phyloP scores from a whole-genome alignment of 305 asterid species.

The Solanum chacoense region DNA sequence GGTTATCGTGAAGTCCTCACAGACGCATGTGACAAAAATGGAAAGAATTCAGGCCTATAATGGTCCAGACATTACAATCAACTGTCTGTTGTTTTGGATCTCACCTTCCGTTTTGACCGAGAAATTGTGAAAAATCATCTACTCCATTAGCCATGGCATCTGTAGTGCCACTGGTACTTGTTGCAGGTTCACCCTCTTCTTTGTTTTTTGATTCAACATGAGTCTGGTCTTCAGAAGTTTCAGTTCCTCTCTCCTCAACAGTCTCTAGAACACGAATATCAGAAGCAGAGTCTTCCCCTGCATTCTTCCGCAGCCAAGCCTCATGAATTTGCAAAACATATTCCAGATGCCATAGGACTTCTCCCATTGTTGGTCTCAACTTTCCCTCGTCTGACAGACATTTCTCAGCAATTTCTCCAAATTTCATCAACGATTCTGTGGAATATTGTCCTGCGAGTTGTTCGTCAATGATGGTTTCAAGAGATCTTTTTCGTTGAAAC shows the following conservation, averaged over 20 bases:
- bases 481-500: slow-evolving; percentile 53
- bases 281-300: slow-evolving; percentile 25
- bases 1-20: not conserved
- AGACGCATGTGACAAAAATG: not conserved
- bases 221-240: not conserved
- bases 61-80: not conserved
- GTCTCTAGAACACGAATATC: slow-evolving; percentile 6
- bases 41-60: not conserved
- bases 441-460: slow-evolving; percentile 39
- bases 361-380: slow-evolving; percentile 87
- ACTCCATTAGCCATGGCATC: slow-evolving; percentile 25
- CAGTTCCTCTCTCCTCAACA: slow-evolving; percentile 23
- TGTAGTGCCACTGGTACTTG: not conserved
- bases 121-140: slow-evolving; percentile 35
- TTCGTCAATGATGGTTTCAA: slow-evolving; percentile 51
- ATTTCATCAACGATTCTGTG: slow-evolving; percentile 46
- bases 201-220: slow-evolving; percentile 1
- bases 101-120: slow-evolving; percentile 37
- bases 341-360: slow-evolving; percentile 82
- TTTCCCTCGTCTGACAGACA: slow-evolving; percentile 86
- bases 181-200: slow-evolving; percentile 7
- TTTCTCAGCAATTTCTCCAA: slow-evolving; percentile 78
- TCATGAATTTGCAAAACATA: slow-evolving; percentile 68
- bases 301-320: slow-evolving; percentile 51
- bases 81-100: not conserved